A percentile compares a stretch with the other conserved stretches of the same genome.
phyloP scores from a whole-genome alignment of 768 basidiomycete species.

The Leccinum barrowsii region DNA sequence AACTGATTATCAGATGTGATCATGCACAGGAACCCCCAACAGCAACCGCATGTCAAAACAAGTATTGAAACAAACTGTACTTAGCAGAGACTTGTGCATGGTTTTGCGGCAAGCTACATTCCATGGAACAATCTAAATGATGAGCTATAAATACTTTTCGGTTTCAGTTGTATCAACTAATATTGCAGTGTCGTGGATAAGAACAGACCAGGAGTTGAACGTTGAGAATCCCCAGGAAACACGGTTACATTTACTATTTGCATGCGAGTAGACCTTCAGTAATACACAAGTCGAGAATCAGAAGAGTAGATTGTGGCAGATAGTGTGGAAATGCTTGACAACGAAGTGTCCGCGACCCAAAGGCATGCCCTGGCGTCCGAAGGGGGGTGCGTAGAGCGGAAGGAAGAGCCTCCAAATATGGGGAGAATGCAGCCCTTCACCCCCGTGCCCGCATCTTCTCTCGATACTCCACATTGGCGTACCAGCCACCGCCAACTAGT shows the following conservation, averaged over 20 bases:
- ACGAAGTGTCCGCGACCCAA: not conserved
- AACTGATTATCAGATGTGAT: not conserved
- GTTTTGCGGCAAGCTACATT: not conserved
- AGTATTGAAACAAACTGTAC: not conserved
- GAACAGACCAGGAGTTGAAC: not conserved
- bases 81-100: not conserved
- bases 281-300: not conserved
- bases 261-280: not conserved
- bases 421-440: slow-evolving; percentile 21
- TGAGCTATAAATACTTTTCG: not conserved
- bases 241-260: not conserved
- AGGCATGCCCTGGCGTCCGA: not conserved
- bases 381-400: not conserved
- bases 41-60: not conserved
- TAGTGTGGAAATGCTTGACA: not conserved
- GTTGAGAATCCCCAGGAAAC: not conserved
- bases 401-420: not conserved
- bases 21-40: not conserved
- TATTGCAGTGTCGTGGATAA: too few species aligned
- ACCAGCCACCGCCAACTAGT: slow-evolving; percentile 81
- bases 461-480: slow-evolving; percentile 61
- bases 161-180: not conserved
- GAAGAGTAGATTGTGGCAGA: slow-evolving; percentile 4
- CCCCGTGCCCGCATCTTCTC: slow-evolving; percentile 35
- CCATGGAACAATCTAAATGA: not conserved